Base-by-base conservation (phyloP, 106 monocot genomes). In the Apostasia shenzhenica region DNA sequence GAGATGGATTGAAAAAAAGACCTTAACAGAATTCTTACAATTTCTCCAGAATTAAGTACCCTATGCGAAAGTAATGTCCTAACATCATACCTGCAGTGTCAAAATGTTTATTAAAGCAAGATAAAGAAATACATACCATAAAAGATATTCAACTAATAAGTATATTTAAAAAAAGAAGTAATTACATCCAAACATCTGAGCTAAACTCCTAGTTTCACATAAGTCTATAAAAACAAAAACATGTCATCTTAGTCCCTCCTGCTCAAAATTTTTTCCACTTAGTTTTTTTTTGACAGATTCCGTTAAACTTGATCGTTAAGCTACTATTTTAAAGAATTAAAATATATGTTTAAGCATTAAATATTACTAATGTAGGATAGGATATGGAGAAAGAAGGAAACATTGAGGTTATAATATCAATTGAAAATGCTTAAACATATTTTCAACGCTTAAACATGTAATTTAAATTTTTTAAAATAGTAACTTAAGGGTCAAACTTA, bases 31-130 rank as follows among this genome's bases (percentile, higher is more conserved):
- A 45, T 73, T 41, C 81, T 78, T 75, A 87, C 83, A 42, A 74
- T 51, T 78, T 83, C 83, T 39, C 80, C 83, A 57, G 71, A 53
- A 75, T 44, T 75, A 42, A 64, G 59, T 70, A 72, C 61, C 70
- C 87, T 77, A 38, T 84, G 72, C 1, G 80, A 61, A 59, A 87
- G 62, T 59, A 87, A 87, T 41, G 55, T 68, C 47, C 68, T 72
- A 43, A 87, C 81, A 57, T 87, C 87, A 73, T 87, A 87, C 87
- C 87, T 87, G 77, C 75, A 84, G 38, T 14, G 55, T 56, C n/a
- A 65, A 14, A 45, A 74, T 47, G 3, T 12, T 3, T 44, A 62
- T 62, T 38, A 62, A 44, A 44, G 49, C 7, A 49, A 67, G 10
- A 37, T 11, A 67, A 62, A 62, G 26, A 43, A 44, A 45, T n/a